Evolutionary conservation across 2,329 filamentous ascomycete species (phyloP).

Genomic region (Ceratocystis huliohia): DNA sequence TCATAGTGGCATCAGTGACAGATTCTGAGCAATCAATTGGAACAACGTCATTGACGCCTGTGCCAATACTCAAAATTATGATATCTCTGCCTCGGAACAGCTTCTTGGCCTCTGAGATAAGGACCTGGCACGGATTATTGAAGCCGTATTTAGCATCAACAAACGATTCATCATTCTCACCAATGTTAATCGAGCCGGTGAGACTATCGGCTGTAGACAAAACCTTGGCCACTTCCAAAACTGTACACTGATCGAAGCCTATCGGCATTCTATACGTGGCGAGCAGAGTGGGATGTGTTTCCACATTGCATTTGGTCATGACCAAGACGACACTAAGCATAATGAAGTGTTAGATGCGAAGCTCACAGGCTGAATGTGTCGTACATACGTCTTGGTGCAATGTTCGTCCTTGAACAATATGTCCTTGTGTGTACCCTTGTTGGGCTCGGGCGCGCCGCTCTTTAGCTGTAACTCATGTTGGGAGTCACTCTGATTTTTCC

Average conservation of each 20-base stretch:
- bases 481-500: not conserved
- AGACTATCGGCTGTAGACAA: conserved; percentile 26
- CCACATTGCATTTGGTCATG: not conserved
- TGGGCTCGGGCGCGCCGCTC: not conserved
- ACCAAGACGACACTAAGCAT: not conserved
- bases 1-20: not conserved
- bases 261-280: conserved; percentile 24
- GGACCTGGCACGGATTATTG: conserved; percentile 27
- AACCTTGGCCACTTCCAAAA: conserved; percentile 27
- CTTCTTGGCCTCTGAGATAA: conserved; percentile 25
- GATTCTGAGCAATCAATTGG: conserved; percentile 18
- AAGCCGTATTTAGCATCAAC: conserved; percentile 27
- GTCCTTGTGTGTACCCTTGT: not conserved
- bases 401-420: not conserved
- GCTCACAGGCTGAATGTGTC: too few relatives aligned
- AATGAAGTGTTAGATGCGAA: not conserved
- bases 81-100: conserved; percentile 23
- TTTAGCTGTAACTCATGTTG: not conserved
- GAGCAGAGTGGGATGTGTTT: conserved; percentile 23
- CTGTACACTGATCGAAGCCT: conserved; percentile 23
- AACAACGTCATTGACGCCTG: conserved; percentile 24
- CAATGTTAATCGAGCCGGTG: conserved; percentile 26
- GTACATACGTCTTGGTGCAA: not conserved
- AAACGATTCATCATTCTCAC: conserved; percentile 25
- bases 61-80: conserved; percentile 25